phyloP scores from a whole-genome alignment of 1,139 yeast genomes.

The Sugiyamaella paludigena region DNA sequence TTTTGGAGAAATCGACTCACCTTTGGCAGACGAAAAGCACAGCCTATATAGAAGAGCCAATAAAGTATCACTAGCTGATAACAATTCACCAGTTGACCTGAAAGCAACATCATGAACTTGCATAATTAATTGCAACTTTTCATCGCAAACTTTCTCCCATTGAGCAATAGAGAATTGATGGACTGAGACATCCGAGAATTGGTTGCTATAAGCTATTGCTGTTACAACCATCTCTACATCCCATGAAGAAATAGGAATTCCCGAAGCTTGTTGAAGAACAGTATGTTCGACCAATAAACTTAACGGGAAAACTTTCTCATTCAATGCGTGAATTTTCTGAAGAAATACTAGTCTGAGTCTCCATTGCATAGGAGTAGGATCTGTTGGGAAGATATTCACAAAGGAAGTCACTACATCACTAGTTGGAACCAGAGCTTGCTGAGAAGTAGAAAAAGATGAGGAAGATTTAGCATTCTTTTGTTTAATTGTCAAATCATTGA shows the following conservation, averaged over 20 bases:
- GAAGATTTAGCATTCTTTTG: conserved; percentile 3
- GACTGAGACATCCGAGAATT: conserved; percentile 17
- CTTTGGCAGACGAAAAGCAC: conserved; percentile 26
- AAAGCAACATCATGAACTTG: conserved; percentile 31
- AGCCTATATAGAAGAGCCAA: conserved; percentile 32
- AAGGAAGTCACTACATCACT: conserved; percentile 31
- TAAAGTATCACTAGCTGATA: conserved; percentile 27
- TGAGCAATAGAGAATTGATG: conserved; percentile 12
- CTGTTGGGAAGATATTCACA: conserved; percentile 32
- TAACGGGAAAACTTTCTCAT: conserved; percentile 39
- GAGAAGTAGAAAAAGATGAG: not conserved
- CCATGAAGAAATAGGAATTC: conserved; percentile 29
- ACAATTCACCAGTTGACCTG: conserved; percentile 29
- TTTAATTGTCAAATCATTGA: conserved; percentile 23
- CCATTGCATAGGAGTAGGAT: conserved; percentile 38
- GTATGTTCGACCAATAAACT: conserved; percentile 28
- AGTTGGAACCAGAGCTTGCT: conserved; percentile 8
- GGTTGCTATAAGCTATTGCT: conserved; percentile 34
- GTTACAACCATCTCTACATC: conserved; percentile 34
- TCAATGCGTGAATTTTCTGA: conserved; percentile 41
- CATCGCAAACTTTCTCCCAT: conserved; percentile 28
- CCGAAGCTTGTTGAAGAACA: conserved; percentile 34
- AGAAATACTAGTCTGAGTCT: conserved; percentile 42
- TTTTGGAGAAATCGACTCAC: conserved; percentile 22
- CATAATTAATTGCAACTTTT: conserved; percentile 31